Percentiles rank a stretch among this genome's conserved stretches.
phyloP scores from a whole-genome alignment of 441 rosid species.

The Pelargonium australe region DNA sequence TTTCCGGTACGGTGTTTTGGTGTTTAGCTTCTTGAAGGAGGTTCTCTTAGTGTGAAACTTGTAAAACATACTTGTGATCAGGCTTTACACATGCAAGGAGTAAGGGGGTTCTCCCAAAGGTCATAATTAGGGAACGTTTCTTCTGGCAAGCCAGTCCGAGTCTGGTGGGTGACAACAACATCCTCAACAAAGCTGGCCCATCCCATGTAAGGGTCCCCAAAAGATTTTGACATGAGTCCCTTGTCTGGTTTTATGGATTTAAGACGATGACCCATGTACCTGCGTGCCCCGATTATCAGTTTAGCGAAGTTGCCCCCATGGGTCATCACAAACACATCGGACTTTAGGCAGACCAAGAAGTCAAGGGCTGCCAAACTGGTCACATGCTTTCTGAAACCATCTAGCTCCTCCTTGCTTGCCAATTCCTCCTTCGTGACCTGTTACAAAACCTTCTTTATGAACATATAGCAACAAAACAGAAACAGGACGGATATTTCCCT shows the following conservation, averaged over 20 bases:
- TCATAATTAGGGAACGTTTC: constrained; percentile 97
- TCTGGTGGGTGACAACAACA: constrained; percentile 85
- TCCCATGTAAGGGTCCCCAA: constrained; percentile 96
- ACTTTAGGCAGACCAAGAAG: constrained; percentile 90
- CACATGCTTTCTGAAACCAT: constrained; percentile 81
- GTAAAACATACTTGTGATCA: constrained; percentile 28
- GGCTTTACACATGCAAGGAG: constrained; percentile 98
- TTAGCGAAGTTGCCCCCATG: constrained; percentile 99
- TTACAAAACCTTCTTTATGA: too few species aligned
- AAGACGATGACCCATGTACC: constrained; percentile 89
- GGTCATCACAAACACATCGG: constrained; percentile 97
- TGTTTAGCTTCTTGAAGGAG: too few species aligned
- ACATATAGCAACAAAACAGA: too few species aligned
- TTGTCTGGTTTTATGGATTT: constrained; percentile 97
- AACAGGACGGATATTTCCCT: not conserved
- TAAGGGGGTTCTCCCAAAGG: constrained; percentile 96
- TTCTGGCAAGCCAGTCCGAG: constrained; percentile 91
- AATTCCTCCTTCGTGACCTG: constrained; percentile 98
- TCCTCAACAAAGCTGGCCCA: constrained; percentile 97
- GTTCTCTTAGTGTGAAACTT: too few species aligned
- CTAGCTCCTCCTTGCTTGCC: constrained; percentile 69
- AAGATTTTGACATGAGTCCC: constrained; percentile 96
- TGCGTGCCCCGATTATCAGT: constrained; percentile 86
- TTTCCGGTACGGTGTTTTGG: too few species aligned
- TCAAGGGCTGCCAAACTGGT: constrained; percentile 98